These are phyloP conservation scores for Creolimax fragrantissima DNA, from an alignment of 78 protist genomes.

Conservation along the genomic window DNA sequence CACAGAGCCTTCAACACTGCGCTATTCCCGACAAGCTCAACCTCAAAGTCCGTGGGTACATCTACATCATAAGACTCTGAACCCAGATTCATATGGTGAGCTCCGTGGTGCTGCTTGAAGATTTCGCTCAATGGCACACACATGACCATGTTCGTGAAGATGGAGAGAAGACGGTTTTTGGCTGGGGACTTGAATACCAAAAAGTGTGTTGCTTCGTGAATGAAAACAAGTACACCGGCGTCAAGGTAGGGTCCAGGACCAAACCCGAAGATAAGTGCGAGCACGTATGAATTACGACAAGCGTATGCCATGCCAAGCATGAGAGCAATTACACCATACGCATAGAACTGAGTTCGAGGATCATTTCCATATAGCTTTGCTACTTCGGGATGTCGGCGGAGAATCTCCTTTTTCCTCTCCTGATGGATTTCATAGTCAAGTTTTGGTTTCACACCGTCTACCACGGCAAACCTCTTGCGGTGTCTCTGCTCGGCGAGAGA, in stretches of 20 bases:
- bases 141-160: slow-evolving; percentile 19
- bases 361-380: not conserved
- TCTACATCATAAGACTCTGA: not conserved
- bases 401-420: not conserved
- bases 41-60: slow-evolving; percentile 1
- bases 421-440: not conserved
- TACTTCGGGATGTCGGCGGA: not conserved
- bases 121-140: slow-evolving; percentile 12
- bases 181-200: not conserved
- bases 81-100: not conserved
- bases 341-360: not conserved
- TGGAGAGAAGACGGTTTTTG: not conserved
- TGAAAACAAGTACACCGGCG: slow-evolving; percentile 2
- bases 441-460: not conserved
- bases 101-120: slow-evolving; percentile 3
- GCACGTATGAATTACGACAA: not conserved
- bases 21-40: not conserved
- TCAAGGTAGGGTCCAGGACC: slow-evolving; percentile 5
- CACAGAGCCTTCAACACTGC: not conserved
- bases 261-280: not conserved
- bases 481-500: not conserved
- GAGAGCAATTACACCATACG: not conserved
- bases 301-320: not conserved
- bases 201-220: slow-evolving; percentile 13
- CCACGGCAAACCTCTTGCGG: not conserved